phyloP scores from a whole-genome alignment of 2,329 filamentous ascomycete genomes.

The Cercospora zeae-maydis region DNA sequence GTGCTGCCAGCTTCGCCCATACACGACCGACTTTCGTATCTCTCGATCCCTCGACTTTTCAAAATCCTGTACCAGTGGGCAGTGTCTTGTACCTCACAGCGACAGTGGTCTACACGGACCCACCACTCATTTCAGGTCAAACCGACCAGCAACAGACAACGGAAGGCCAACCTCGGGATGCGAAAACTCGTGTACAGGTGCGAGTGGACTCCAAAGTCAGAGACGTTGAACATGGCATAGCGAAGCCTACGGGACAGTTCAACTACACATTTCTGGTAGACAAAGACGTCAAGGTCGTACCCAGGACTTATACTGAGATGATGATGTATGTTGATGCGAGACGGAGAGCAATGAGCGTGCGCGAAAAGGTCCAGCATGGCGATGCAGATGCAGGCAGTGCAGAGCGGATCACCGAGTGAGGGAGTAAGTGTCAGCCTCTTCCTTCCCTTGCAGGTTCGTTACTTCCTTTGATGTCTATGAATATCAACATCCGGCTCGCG shows the following conservation, averaged over 20 bases:
- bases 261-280: constrained; percentile 70
- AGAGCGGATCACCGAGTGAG: constrained; percentile 33
- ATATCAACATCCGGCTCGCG: too few relatives aligned
- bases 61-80: constrained; percentile 71
- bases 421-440: background rate
- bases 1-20: constrained; percentile 67
- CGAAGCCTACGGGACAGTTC: constrained; percentile 68
- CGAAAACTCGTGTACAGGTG: constrained; percentile 62
- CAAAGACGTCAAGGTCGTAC: constrained; percentile 63
- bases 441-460: background rate
- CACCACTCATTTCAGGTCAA: constrained; percentile 45
- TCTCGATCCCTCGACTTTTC: constrained; percentile 69
- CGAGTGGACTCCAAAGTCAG: constrained; percentile 69
- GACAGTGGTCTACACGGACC: constrained; percentile 68
- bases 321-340: constrained; percentile 64
- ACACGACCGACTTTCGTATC: constrained; percentile 67
- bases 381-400: constrained; percentile 30
- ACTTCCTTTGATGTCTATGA: background rate
- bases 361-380: constrained; percentile 39
- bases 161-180: constrained; percentile 36
- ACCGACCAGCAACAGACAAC: constrained; percentile 33
- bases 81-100: constrained; percentile 71
- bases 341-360: constrained; percentile 53
- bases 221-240: constrained; percentile 66
- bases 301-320: constrained; percentile 59